Percentiles rank a stretch among this genome's conserved stretches.
phyloP scores from a whole-genome alignment of 208 protist genomes.

The Leishmania turanica region DNA sequence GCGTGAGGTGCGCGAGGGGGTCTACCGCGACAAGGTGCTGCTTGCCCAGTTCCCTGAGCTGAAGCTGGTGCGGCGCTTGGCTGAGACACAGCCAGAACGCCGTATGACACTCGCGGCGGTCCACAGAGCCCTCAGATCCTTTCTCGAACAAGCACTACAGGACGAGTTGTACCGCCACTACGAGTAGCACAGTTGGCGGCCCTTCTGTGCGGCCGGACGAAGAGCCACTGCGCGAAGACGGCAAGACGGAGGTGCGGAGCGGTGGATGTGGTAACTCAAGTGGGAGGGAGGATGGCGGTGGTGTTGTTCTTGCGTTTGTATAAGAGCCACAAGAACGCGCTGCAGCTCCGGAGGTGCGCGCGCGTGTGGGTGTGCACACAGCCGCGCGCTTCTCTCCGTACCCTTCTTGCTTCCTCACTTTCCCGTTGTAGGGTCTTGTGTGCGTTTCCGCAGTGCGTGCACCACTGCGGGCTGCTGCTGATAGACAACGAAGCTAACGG shows the following conservation, averaged over 20 bases:
- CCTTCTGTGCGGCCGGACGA: not conserved
- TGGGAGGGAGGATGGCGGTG: not conserved
- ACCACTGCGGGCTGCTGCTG: not conserved
- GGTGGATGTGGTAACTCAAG: not conserved
- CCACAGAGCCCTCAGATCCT: constrained; percentile 14
- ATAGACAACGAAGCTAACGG: not conserved
- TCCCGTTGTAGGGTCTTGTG: too few species aligned
- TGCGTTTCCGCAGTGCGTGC: not conserved
- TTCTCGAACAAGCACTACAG: constrained; percentile 26
- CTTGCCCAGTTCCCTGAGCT: constrained; percentile 68
- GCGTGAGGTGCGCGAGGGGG: constrained; percentile 54
- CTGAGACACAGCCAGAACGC: constrained; percentile 17
- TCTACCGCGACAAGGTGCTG: constrained; percentile 34
- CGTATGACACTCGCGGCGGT: constrained; percentile 23
- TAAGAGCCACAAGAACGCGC: not conserved
- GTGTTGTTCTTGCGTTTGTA: not conserved
- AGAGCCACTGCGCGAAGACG: not conserved
- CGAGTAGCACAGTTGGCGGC: not conserved
- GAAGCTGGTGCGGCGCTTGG: constrained; percentile 49
- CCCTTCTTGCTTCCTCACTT: not conserved
- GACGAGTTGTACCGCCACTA: constrained; percentile 11
- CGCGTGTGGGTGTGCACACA: not conserved
- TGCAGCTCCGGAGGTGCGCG: not conserved
- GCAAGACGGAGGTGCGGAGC: not conserved
- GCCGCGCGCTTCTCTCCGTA: not conserved